Percentiles rank a stretch among this genome's conserved stretches.
Evolutionary conservation across 139 green algal species (phyloP).

Genomic region (Picochlorum sp.): DNA sequence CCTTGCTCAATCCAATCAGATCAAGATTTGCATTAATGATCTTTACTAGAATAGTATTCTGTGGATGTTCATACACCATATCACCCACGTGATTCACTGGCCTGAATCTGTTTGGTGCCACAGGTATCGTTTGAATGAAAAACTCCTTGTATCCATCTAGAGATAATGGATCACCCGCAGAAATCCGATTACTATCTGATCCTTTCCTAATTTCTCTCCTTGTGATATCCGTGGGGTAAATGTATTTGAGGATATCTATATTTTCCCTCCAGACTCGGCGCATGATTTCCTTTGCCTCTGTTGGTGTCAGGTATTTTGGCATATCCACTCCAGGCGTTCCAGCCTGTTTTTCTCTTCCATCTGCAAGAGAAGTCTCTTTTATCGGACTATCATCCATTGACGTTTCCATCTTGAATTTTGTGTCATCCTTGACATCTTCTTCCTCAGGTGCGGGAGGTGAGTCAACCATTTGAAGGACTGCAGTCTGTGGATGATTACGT

Average conservation of each 20-base stretch:
- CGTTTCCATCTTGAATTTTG: slow-evolving; percentile 2
- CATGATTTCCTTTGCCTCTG: slow-evolving; percentile 68
- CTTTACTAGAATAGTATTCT: slow-evolving; percentile 69
- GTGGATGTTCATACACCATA: slow-evolving; percentile 75
- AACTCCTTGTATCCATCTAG: slow-evolving; percentile 61
- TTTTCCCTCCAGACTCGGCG: slow-evolving; percentile 65
- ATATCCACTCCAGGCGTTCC: slow-evolving; percentile 11
- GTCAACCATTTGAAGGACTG: slow-evolving; percentile 13
- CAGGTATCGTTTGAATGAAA: slow-evolving; percentile 78
- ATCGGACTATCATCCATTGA: background rate
- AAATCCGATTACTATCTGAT: background rate
- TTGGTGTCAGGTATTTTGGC: slow-evolving; percentile 61
- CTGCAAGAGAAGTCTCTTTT: background rate
- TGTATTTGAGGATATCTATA: slow-evolving; percentile 47
- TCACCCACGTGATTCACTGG: slow-evolving; percentile 56
- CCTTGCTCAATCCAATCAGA: slow-evolving; percentile 24
- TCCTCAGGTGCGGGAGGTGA: slow-evolving; percentile 12
- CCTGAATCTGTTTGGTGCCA: slow-evolving; percentile 81
- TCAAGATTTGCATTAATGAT: slow-evolving; percentile 74
- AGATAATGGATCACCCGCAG: background rate
- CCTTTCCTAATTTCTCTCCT: slow-evolving; percentile 14
- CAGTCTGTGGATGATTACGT: slow-evolving; percentile 7
- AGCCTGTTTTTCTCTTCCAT: slow-evolving; percentile 5
- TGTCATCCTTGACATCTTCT: slow-evolving; percentile 8
- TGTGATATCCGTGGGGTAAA: slow-evolving; percentile 43